Evolutionary conservation across 495 filamentous ascomycete species (phyloP).

Genomic region (Aspergillus sparsus): DNA sequence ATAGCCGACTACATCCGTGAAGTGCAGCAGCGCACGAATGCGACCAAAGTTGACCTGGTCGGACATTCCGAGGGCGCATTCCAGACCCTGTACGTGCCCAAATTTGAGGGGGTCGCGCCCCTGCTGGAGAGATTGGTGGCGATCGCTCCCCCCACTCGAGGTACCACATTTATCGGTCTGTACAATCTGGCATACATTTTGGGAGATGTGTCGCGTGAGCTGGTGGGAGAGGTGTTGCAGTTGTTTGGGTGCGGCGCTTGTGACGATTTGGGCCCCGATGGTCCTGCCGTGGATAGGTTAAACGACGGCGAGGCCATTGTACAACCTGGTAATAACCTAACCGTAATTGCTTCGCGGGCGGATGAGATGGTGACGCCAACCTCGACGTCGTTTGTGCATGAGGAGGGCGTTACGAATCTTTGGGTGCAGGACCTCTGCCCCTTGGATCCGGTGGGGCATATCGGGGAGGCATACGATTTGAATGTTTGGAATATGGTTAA

Average conservation of each 20-base stretch:
- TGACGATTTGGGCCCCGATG: conserved; percentile 43
- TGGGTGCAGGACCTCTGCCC: conserved; percentile 51
- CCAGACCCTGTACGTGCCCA: conserved; percentile 54
- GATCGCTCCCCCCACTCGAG: conserved; percentile 54
- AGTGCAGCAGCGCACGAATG: conserved; percentile 43
- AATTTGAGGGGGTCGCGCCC: conserved; percentile 47
- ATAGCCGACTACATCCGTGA: conserved; percentile 52
- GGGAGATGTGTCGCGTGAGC: conserved; percentile 37
- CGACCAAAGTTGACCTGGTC: conserved; percentile 50
- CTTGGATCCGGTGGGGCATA: conserved; percentile 52
- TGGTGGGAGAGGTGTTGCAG: conserved; percentile 36
- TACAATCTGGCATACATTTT: conserved; percentile 49
- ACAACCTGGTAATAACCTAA: conserved; percentile 49
- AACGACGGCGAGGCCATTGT: conserved; percentile 48
- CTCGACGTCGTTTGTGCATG: conserved; percentile 45
- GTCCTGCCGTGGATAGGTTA: conserved; percentile 41
- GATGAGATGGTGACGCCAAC: conserved; percentile 54
- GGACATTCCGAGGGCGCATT: conserved; percentile 59
- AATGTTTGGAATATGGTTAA: conserved; percentile 57
- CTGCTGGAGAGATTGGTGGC: conserved; percentile 49
- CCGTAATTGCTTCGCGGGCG: conserved; percentile 48
- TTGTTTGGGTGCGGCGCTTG: conserved; percentile 50
- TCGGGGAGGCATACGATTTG: conserved; percentile 54
- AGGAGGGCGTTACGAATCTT: conserved; percentile 47
- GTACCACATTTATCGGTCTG: conserved; percentile 48